Conservation (phyloP, 345 rosid species). For the Melaleuca quinquenervia region DNA sequence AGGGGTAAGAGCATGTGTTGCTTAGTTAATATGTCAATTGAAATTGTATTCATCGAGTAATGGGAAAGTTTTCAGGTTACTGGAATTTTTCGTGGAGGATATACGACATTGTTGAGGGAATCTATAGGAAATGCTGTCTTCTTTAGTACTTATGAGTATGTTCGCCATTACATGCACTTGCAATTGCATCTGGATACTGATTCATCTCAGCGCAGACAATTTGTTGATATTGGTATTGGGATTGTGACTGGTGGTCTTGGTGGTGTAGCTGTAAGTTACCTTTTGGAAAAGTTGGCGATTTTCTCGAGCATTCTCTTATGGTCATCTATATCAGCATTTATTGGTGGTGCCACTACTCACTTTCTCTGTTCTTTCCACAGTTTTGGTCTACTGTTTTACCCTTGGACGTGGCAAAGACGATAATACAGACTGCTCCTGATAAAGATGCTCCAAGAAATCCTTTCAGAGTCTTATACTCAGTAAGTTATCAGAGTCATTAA, state of each 20-base stretch:
- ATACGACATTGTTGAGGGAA: conserved; percentile 73
- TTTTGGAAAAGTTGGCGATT: neutral
- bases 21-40: neutral
- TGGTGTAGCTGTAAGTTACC: conserved; percentile 78
- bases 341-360: neutral
- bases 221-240: conserved; percentile 80
- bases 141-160: conserved; percentile 70
- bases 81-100: conserved; percentile 88
- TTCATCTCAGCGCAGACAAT: conserved; percentile 30
- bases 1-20: conserved; percentile 60
- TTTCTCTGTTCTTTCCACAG: conserved; percentile 14
- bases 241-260: conserved; percentile 80
- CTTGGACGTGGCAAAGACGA: conserved; percentile 83
- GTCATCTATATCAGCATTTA: neutral
- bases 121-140: conserved; percentile 70
- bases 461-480: conserved; percentile 55
- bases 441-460: conserved; percentile 53
- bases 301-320: neutral
- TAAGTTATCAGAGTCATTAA: conserved; percentile 6
- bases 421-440: conserved; percentile 74
- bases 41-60: conserved; percentile 10
- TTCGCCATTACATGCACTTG: conserved; percentile 57
- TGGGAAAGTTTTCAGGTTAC: conserved; percentile 49
- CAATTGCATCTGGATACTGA: conserved; percentile 26
- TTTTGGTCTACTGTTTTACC: conserved; percentile 84